Evolutionary conservation across 805 yeast species (phyloP).

Genomic region (Diddensiella santjacobensis): DNA sequence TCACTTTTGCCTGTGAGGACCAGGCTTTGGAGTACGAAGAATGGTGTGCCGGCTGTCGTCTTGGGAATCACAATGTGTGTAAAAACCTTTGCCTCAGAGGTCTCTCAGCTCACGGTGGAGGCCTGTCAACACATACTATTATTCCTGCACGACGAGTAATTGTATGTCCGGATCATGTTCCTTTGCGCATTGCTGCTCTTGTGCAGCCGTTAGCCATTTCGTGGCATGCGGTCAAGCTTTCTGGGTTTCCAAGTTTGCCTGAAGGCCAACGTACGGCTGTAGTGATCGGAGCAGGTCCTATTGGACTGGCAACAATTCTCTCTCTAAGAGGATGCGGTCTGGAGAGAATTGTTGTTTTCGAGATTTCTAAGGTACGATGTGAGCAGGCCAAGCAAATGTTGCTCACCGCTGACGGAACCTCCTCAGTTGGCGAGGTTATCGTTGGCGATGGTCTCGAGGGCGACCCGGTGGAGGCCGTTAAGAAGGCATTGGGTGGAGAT

Average conservation of each 20-base stretch:
- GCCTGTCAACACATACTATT: conserved; percentile 48
- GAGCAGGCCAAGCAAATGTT: conserved; percentile 32
- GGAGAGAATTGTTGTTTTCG: conserved; percentile 45
- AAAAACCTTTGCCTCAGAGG: conserved; percentile 43
- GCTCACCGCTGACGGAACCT: neutral
- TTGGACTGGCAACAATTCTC: conserved; percentile 48
- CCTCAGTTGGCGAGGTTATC: conserved; percentile 4
- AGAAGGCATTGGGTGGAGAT: conserved; percentile 1
- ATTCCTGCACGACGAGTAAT: conserved; percentile 39
- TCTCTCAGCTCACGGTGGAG: conserved; percentile 55
- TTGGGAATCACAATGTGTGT: conserved; percentile 51
- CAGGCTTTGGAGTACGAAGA: conserved; percentile 18
- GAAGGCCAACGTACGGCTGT: conserved; percentile 44
- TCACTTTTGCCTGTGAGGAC: conserved; percentile 52
- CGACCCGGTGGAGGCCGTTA: neutral
- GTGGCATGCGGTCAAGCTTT: conserved; percentile 52
- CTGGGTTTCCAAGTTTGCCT: conserved; percentile 29
- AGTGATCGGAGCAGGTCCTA: conserved; percentile 54
- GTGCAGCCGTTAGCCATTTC: conserved; percentile 58
- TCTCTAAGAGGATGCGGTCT: conserved; percentile 48
- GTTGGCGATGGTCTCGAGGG: conserved; percentile 1
- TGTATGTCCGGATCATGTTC: conserved; percentile 41
- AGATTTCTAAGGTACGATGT: conserved; percentile 46
- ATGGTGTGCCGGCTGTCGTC: conserved; percentile 47
- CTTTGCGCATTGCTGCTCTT: conserved; percentile 47